Percentiles rank a stretch among this genome's conserved stretches.
These are phyloP conservation scores for Gaertneriomyces sp. DNA, from an alignment of 192 early-diverging fungal genomes.

Conservation along the genomic window DNA sequence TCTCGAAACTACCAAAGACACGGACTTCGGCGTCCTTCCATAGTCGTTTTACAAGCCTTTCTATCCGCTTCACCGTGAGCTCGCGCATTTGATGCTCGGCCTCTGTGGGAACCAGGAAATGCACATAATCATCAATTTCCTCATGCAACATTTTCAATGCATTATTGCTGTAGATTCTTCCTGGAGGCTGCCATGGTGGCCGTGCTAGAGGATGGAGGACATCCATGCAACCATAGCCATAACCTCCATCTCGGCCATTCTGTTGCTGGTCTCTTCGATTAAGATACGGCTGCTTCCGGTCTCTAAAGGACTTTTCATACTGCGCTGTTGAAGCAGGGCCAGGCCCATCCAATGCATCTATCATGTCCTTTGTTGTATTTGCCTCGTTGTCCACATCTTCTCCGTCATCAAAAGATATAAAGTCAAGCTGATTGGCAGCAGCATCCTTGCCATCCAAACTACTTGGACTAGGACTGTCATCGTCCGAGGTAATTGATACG, in stretches of 20 bases:
- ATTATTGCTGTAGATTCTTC: slow-evolving; percentile 30
- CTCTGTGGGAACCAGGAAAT: slow-evolving; percentile 76
- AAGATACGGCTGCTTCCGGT: neutral
- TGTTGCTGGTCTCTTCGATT: neutral
- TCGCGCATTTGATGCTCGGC: slow-evolving; percentile 75
- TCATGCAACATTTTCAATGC: slow-evolving; percentile 41
- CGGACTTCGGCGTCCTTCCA: slow-evolving; percentile 46
- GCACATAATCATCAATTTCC: slow-evolving; percentile 73
- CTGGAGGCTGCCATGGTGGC: slow-evolving; percentile 37
- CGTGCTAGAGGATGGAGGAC: slow-evolving; percentile 35
- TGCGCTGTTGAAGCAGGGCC: slow-evolving; percentile 20
- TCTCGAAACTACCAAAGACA: slow-evolving; percentile 89
- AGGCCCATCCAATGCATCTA: slow-evolving; percentile 22
- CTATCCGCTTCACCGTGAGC: slow-evolving; percentile 65
- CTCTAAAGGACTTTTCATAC: neutral
- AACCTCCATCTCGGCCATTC: neutral
- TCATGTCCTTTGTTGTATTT: neutral
- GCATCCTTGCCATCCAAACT: neutral
- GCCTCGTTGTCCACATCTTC: slow-evolving; percentile 10
- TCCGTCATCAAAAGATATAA: slow-evolving; percentile 30
- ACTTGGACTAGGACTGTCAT: too few relatives aligned
- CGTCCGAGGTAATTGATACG: too few relatives aligned
- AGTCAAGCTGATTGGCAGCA: slow-evolving; percentile 29
- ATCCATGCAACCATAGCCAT: slow-evolving; percentile 13
- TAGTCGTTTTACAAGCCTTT: slow-evolving; percentile 39